Percentiles rank a stretch among this genome's conserved stretches.
Evolutionary conservation across 75 land plant genomes (phyloP).

Genomic region (Ceratopteris richardii): DNA sequence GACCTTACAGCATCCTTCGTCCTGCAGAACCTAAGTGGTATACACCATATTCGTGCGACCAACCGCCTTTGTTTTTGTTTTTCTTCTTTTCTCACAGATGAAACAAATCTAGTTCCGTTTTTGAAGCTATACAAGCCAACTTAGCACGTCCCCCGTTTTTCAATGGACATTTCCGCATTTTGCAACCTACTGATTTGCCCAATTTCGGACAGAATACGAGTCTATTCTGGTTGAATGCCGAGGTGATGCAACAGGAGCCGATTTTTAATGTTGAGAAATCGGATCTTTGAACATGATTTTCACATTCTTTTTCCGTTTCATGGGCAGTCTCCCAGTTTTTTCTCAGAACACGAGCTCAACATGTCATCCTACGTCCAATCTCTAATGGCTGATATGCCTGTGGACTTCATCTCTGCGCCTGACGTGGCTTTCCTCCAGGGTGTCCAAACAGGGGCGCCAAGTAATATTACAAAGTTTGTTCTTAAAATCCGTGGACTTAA

Average conservation of each 20-base stretch:
- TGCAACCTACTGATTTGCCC: not conserved
- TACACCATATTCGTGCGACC: not conserved
- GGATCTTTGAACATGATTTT: not conserved
- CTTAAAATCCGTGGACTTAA: constrained; percentile 10
- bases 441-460: constrained; percentile 6
- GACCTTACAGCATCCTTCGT: constrained; percentile 34
- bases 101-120: not conserved
- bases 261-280: not conserved
- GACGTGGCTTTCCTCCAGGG: constrained; percentile 30
- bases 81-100: not conserved
- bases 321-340: constrained; percentile 32
- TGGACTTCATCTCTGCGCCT: constrained; percentile 27
- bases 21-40: not conserved
- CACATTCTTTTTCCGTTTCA: not conserved
- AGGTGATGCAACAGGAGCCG: constrained; percentile 13
- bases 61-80: not conserved
- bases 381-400: not conserved
- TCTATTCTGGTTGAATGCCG: constrained; percentile 26
- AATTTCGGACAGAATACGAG: too few relatives aligned
- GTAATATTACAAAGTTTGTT: constrained; percentile 12
- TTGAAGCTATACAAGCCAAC: constrained; percentile 20
- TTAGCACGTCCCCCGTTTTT: constrained; percentile 12
- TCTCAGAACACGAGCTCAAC: constrained; percentile 20
- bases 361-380: constrained; percentile 5
- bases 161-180: constrained; percentile 3